Evolutionary conservation across 805 yeast species (phyloP), one percentile per base, ranked within the genome.

Genomic region (Suhomyces kilbournensis): DNA sequence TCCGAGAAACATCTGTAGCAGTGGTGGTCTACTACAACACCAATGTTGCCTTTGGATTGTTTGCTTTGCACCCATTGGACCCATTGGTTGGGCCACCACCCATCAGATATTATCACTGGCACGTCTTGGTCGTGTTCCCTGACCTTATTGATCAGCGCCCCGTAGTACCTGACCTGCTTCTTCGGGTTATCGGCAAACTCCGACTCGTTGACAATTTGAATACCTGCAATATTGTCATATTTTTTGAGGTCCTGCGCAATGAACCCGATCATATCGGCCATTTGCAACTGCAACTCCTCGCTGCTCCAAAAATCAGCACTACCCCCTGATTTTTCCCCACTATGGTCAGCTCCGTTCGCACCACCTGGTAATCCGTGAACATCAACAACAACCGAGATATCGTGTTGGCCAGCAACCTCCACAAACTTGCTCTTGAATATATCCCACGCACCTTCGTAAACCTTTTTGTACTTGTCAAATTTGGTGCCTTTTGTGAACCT

Each of bases 361-460:
- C 97, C 97, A 12, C 90, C 90, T 4, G 97, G 97, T 8, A 93
- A 68, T 0, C 88, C 97, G 69, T 94, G 98, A 43, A 93, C 61
- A 68, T 93, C 98, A 14, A 93, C 79, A 50, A 93, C 61, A 0
- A 93, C 84, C 10, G 90, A 87, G 53, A 93, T 93, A 28, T 79
- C 75, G 59, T 83, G 68, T 17, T 74, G 54, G 0, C 65, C 77
- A 1, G 97, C 97, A 48, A 74, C 79, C 44, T 76, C 74, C 42
- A 91, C 75, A 50, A 82, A 75, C 35, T 72, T 61, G 25, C 67
- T 55, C 65, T 81, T 83, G 55, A 86, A 75, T 19, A 77, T 72
- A 4, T 66, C 65, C 97, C 97, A 93, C 0, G 96, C 86, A 58
- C 81, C 77, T n/a, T 57, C 57, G 68, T 93, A 93, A 35, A 80